phyloP scores from a whole-genome alignment of 2,329 filamentous ascomycete genomes.

The Exophiala phaeomuriformis region DNA sequence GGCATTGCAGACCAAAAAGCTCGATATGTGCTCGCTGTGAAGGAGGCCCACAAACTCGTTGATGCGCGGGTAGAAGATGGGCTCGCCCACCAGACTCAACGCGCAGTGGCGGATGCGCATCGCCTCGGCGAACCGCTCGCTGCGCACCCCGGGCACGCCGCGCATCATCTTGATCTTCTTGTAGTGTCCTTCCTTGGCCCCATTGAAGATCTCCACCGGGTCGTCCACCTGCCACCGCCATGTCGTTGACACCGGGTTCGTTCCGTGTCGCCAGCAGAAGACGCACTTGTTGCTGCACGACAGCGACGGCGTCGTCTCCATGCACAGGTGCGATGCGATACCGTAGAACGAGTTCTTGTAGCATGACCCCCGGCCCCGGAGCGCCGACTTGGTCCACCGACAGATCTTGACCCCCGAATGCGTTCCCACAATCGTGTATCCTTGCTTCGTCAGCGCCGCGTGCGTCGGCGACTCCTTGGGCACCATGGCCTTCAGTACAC shows the following conservation, averaged over 20 bases:
- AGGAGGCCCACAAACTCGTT: slow-evolving; percentile 82
- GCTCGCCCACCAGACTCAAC: slow-evolving; percentile 84
- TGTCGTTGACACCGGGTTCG: slow-evolving; percentile 90
- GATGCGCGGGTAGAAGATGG: slow-evolving; percentile 98
- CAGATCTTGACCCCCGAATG: slow-evolving; percentile 97
- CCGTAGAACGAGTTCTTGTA: slow-evolving; percentile 99
- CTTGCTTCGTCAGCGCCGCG: slow-evolving; percentile 84
- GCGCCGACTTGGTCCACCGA: slow-evolving; percentile 94
- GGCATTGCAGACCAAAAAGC: slow-evolving; percentile 93
- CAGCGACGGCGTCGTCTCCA: slow-evolving; percentile 93
- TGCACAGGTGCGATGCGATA: slow-evolving; percentile 92
- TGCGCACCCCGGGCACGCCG: slow-evolving; percentile 83
- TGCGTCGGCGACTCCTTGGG: slow-evolving; percentile 85
- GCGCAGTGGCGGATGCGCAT: slow-evolving; percentile 93
- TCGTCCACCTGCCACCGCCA: slow-evolving; percentile 96
- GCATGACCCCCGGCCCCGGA: slow-evolving; percentile 86
- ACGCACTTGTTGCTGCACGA: slow-evolving; percentile 98
- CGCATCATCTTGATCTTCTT: slow-evolving; percentile 97
- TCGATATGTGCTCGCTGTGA: slow-evolving; percentile 79
- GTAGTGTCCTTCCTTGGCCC: slow-evolving; percentile 87
- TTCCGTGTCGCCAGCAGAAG: slow-evolving; percentile 97
- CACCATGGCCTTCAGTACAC: slow-evolving; percentile 78
- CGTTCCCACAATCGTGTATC: slow-evolving; percentile 88
- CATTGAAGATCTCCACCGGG: slow-evolving; percentile 79
- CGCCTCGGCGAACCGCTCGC: slow-evolving; percentile 85